These are phyloP conservation scores for Talaromyces sp. DNA, from an alignment of 2,329 filamentous ascomycete genomes.

Conservation along the genomic window DNA sequence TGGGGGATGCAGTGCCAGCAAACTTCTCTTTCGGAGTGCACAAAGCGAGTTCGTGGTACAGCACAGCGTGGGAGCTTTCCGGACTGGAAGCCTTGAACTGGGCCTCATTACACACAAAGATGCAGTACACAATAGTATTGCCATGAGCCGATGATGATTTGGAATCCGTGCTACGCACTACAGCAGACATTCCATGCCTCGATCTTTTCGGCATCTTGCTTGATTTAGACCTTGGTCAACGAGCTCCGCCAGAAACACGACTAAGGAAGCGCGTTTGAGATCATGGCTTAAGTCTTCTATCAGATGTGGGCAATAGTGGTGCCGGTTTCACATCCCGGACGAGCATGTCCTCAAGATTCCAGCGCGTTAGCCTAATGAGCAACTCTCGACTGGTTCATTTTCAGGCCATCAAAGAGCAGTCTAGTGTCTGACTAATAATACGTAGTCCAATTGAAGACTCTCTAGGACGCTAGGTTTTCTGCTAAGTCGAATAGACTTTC, in stretches of 20 bases:
- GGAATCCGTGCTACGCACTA: constrained; percentile 2
- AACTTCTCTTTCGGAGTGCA: constrained; percentile 10
- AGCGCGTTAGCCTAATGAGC: background rate
- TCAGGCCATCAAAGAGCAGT: background rate
- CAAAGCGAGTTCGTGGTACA: constrained; percentile 8
- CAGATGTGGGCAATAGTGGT: background rate
- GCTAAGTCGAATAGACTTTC: constrained; percentile 1
- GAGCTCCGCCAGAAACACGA: background rate
- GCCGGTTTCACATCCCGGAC: background rate
- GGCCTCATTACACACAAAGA: constrained; percentile 10
- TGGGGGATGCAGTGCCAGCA: constrained; percentile 10
- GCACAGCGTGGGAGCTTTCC: background rate
- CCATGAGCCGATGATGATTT: constrained; percentile 3
- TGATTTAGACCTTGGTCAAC: constrained; percentile 2
- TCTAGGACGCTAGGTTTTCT: background rate
- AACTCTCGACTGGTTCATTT: background rate
- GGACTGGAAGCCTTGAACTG: background rate
- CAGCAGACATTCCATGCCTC: constrained; percentile 9
- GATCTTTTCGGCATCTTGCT: constrained; percentile 7
- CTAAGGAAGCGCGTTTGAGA: background rate
- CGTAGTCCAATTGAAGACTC: background rate
- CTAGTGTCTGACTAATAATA: background rate
- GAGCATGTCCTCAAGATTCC: background rate
- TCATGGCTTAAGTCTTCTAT: background rate
- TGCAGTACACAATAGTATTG: constrained; percentile 1